phyloP scores from a whole-genome alignment of 768 basidiomycete species.

The Sporobolomyces phaffii region DNA sequence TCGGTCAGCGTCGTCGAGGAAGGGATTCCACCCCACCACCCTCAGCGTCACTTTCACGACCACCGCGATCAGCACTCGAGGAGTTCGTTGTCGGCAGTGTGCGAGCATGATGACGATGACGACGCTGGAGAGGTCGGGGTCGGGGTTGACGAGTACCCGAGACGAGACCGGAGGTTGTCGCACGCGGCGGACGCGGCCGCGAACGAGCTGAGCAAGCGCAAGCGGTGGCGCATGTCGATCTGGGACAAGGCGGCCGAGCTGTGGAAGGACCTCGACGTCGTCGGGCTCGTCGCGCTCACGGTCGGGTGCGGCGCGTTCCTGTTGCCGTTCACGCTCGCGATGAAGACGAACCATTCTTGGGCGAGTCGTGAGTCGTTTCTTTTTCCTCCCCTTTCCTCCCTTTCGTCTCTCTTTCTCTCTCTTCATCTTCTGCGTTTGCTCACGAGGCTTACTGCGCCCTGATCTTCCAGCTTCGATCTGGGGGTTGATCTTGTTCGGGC shows the following conservation, averaged over 20 bases:
- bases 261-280: constrained; percentile 35
- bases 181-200: constrained; percentile 12
- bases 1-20: constrained; percentile 2
- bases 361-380: constrained; percentile 34
- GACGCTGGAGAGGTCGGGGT: neutral
- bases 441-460: neutral
- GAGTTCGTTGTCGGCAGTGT: constrained; percentile 1
- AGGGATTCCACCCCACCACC: neutral
- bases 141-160: neutral
- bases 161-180: constrained; percentile 10
- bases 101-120: constrained; percentile 1
- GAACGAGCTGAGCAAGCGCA: constrained; percentile 24
- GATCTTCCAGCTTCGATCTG: constrained; percentile 13
- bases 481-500: constrained; percentile 30
- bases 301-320: constrained; percentile 32
- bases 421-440: neutral
- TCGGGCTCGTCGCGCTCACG: constrained; percentile 34
- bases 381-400: too few species aligned
- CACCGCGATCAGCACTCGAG: too few species aligned
- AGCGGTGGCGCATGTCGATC: constrained; percentile 20
- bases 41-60: neutral
- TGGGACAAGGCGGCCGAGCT: constrained; percentile 31
- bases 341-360: constrained; percentile 29
- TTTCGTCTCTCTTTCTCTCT: neutral
- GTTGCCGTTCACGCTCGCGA: constrained; percentile 39